A percentile compares a stretch with the other conserved stretches of the same genome.
Conservation (phyloP, 169 alveolate genomes). For the Babesia bigemina region DNA sequence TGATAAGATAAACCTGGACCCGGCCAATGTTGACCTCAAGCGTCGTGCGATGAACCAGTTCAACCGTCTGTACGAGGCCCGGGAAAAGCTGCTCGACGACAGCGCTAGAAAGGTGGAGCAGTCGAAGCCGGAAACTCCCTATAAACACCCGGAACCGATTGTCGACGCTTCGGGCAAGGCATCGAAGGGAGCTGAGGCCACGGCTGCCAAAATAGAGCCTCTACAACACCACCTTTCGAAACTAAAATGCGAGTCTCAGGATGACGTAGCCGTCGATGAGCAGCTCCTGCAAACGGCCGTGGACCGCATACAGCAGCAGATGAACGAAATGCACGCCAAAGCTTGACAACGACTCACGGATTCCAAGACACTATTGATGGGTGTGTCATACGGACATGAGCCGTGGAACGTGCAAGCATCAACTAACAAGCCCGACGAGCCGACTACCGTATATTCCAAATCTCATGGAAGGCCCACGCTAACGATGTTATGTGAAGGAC, state of each 20-base stretch:
- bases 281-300: slow-evolving; percentile 25
- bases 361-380: no score
- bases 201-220: slow-evolving; percentile 10
- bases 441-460: no score
- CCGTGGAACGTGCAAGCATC: no score
- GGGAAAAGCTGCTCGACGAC: slow-evolving; percentile 70
- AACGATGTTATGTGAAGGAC: no score
- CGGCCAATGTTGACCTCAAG: slow-evolving; percentile 61
- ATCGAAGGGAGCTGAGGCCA: slow-evolving; percentile 1
- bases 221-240: slow-evolving; percentile 1
- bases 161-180: not conserved
- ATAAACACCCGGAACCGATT: slow-evolving; percentile 61
- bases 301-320: slow-evolving; percentile 30
- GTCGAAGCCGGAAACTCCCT: slow-evolving; percentile 71
- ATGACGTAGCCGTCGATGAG: not conserved
- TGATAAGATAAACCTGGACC: slow-evolving; percentile 68
- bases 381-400: no score
- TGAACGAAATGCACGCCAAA: slow-evolving; percentile 17
- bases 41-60: slow-evolving; percentile 73
- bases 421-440: no score
- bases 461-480: no score
- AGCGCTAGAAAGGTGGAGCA: slow-evolving; percentile 60
- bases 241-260: slow-evolving; percentile 6
- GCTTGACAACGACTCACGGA: not conserved
- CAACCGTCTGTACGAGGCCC: slow-evolving; percentile 73